Evolutionary conservation across 305 asterid species (phyloP).

Genomic region (Fraxinus sp.): DNA sequence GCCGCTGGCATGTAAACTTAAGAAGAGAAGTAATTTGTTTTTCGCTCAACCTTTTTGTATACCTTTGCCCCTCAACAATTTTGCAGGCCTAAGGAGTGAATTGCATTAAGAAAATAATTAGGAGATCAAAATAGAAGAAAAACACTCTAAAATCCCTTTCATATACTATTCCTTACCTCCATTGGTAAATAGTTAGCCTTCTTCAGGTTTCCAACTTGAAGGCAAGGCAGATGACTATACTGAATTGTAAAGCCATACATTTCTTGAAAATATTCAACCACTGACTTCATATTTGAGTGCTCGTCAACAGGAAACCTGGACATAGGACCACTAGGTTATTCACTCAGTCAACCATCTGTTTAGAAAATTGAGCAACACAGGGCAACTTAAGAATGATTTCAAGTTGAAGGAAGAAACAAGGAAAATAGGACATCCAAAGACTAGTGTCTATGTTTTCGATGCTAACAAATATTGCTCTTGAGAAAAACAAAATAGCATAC

Average conservation of each 20-base stretch:
- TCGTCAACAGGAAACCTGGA: slow-evolving; percentile 96
- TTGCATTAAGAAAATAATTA: slow-evolving; percentile 13
- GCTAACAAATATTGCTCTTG: background rate
- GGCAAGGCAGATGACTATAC: slow-evolving; percentile 95
- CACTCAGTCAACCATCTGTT: background rate
- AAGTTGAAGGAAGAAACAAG: background rate
- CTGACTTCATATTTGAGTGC: slow-evolving; percentile 85
- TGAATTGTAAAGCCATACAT: slow-evolving; percentile 91
- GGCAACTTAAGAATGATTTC: background rate
- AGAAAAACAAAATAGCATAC: background rate
- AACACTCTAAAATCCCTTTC: background rate
- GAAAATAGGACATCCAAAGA: background rate
- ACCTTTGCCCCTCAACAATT: slow-evolving; percentile 95
- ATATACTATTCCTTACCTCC: slow-evolving; percentile 62
- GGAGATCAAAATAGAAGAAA: background rate
- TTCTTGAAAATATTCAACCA: slow-evolving; percentile 90
- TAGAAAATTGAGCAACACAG: background rate
- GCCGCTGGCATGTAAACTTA: slow-evolving; percentile 96
- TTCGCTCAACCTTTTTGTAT: slow-evolving; percentile 90
- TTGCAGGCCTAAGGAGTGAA: slow-evolving; percentile 72
- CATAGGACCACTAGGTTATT: slow-evolving; percentile 3
- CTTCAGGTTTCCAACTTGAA: slow-evolving; percentile 99
- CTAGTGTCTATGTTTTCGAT: background rate
- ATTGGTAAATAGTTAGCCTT: slow-evolving; percentile 96
- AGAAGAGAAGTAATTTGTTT: slow-evolving; percentile 92